Percentiles rank a stretch among this genome's conserved stretches.
Conservation (phyloP, 805 yeast species). For the Geotrichum ghanense region DNA sequence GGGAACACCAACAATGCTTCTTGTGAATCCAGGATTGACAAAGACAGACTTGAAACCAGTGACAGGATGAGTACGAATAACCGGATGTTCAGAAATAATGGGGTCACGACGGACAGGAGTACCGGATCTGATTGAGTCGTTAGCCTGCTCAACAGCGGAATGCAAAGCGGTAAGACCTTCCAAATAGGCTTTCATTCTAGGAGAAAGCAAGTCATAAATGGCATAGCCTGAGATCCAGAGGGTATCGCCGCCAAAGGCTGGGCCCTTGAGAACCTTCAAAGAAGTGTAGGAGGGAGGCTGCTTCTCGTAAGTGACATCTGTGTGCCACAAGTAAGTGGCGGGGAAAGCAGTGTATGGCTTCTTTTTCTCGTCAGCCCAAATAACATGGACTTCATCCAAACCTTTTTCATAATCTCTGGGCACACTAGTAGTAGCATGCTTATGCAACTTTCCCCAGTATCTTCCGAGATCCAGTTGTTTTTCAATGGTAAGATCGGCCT, state of each 20-base stretch:
- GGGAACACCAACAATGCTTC: constrained; percentile 57
- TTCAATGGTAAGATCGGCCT: constrained; percentile 48
- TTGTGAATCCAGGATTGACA: constrained; percentile 49
- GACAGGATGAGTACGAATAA: constrained; percentile 65
- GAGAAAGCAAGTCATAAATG: constrained; percentile 45
- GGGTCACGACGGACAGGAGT: constrained; percentile 56
- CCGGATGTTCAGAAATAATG: constrained; percentile 54
- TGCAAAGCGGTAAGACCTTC: constrained; percentile 55
- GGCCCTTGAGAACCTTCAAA: constrained; percentile 17
- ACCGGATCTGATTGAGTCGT: constrained; percentile 41
- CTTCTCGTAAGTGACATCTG: constrained; percentile 63
- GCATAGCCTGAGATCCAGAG: constrained; percentile 48
- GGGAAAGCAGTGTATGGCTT: constrained; percentile 20
- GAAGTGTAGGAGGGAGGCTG: constrained; percentile 57
- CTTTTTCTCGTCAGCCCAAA: constrained; percentile 18
- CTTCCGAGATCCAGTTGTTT: constrained; percentile 50
- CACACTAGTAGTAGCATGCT: constrained; percentile 32
- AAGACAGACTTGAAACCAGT: constrained; percentile 50
- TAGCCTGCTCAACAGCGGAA: constrained; percentile 53
- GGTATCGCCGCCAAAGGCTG: constrained; percentile 44
- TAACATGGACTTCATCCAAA: constrained; percentile 24
- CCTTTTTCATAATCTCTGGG: constrained; percentile 46
- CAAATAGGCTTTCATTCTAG: constrained; percentile 37
- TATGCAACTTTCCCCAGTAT: constrained; percentile 50
- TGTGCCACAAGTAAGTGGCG: constrained; percentile 41